A percentile compares a stretch with the other conserved stretches of the same genome.
phyloP scores from a whole-genome alignment of 2,329 filamentous ascomycete genomes.

The Aquanectria penicillioides region DNA sequence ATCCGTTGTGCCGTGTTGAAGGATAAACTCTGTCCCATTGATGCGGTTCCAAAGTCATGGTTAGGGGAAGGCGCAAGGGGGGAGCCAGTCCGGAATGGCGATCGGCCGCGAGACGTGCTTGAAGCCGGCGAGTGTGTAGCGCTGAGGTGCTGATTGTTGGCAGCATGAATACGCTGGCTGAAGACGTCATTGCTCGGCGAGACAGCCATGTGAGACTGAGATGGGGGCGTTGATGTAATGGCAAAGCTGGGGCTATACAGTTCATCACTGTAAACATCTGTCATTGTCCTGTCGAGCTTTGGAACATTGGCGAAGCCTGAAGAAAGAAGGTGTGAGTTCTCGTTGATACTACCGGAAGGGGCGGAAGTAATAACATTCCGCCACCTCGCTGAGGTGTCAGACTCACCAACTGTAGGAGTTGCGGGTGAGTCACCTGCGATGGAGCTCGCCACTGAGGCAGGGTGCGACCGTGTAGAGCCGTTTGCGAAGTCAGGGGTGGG shows the following conservation, averaged over 20 bases:
- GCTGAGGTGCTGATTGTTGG: constrained; percentile 77
- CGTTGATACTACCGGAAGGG: constrained; percentile 6
- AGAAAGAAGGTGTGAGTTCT: constrained; percentile 67
- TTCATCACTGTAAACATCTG: constrained; percentile 85
- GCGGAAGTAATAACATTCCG: constrained; percentile 61
- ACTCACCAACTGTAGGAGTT: constrained; percentile 63
- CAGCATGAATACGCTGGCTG: constrained; percentile 79
- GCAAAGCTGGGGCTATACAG: constrained; percentile 79
- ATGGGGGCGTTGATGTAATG: constrained; percentile 65
- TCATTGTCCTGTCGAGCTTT: constrained; percentile 87
- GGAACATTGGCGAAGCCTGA: constrained; percentile 66
- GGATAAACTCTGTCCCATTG: constrained; percentile 32
- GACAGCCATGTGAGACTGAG: constrained; percentile 56
- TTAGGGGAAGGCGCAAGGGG: constrained; percentile 62
- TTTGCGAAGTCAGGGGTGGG: constrained; percentile 58
- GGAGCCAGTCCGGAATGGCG: constrained; percentile 82
- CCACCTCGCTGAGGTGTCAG: constrained; percentile 59
- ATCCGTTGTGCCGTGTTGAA: constrained; percentile 68
- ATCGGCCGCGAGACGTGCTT: constrained; percentile 70
- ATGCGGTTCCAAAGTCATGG: constrained; percentile 53
- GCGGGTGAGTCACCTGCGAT: constrained; percentile 68
- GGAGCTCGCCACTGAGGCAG: constrained; percentile 67
- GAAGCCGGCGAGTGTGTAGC: constrained; percentile 64
- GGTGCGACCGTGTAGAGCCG: constrained; percentile 56
- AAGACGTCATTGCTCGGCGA: constrained; percentile 70